Evolutionary conservation across 2,329 filamentous ascomycete species (phyloP).

Genomic region (Colletotrichum melonis): DNA sequence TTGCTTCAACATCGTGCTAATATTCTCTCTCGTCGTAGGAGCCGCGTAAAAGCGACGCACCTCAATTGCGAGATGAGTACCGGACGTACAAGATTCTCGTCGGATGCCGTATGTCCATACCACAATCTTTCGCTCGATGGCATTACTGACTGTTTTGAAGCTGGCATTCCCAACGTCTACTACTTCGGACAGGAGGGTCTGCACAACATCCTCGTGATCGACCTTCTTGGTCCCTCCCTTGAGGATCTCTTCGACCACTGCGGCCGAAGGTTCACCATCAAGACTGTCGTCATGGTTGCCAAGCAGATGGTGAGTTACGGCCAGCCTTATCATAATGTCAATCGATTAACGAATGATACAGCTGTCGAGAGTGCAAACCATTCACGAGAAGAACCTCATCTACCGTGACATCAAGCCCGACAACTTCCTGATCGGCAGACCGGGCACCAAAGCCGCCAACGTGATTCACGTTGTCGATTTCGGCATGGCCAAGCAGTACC

Average conservation of each 20-base stretch:
- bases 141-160: constrained; percentile 58
- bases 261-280: constrained; percentile 92
- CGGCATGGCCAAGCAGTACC: constrained; percentile 99
- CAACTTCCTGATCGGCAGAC: constrained; percentile 97
- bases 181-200: constrained; percentile 99
- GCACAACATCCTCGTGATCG: constrained; percentile 98
- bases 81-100: constrained; percentile 99
- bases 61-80: constrained; percentile 97
- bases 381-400: constrained; percentile 99
- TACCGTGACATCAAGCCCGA: constrained; percentile 99
- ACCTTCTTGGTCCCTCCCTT: constrained; percentile 92
- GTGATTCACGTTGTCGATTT: constrained; percentile 99
- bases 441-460: constrained; percentile 92
- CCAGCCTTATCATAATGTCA: not conserved
- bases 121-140: not conserved
- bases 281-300: constrained; percentile 98
- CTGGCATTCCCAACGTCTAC: constrained; percentile 98
- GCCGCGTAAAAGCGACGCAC: constrained; percentile 98
- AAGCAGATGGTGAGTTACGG: constrained; percentile 86
- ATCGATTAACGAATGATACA: constrained; percentile 45
- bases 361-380: constrained; percentile 90
- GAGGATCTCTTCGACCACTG: constrained; percentile 99
- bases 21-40: constrained; percentile 67
- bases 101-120: constrained; percentile 86
- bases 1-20: constrained; percentile 18